These are phyloP conservation scores for Aspergillus spinulosporus DNA, from an alignment of 2,329 filamentous ascomycete genomes.

Conservation along the genomic window DNA sequence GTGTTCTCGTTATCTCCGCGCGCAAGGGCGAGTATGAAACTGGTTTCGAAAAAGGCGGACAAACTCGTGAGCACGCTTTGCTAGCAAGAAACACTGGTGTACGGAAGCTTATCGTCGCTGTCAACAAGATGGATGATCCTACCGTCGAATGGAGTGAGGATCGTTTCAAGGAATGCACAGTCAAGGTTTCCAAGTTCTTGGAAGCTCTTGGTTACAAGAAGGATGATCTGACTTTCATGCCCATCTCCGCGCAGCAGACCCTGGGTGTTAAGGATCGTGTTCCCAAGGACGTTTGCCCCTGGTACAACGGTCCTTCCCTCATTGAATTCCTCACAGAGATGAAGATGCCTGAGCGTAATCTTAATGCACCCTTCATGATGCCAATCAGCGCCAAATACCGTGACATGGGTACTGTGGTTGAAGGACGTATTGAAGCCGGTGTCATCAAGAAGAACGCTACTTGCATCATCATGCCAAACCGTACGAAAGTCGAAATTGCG, in stretches of 20 bases:
- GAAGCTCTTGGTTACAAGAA: slow-evolving; percentile 96
- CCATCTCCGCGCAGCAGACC: slow-evolving; percentile 84
- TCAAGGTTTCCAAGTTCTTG: slow-evolving; percentile 82
- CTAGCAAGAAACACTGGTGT: slow-evolving; percentile 98
- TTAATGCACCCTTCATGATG: slow-evolving; percentile 99
- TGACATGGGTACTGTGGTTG: slow-evolving; percentile 95
- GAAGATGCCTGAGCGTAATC: slow-evolving; percentile 88
- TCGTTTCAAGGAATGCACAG: slow-evolving; percentile 88
- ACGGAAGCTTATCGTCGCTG: slow-evolving; percentile 89
- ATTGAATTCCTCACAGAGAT: slow-evolving; percentile 95
- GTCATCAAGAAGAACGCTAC: slow-evolving; percentile 86
- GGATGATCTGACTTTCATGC: slow-evolving; percentile 92
- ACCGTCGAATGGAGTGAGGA: slow-evolving; percentile 96
- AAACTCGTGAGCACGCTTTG: slow-evolving; percentile 96
- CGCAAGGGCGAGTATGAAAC: slow-evolving; percentile 99
- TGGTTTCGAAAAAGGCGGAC: slow-evolving; percentile 93
- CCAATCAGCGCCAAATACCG: slow-evolving; percentile 93
- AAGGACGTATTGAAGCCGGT: slow-evolving; percentile 95
- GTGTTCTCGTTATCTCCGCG: slow-evolving; percentile 92
- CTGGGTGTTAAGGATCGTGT: slow-evolving; percentile 87
- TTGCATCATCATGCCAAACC: slow-evolving; percentile 95
- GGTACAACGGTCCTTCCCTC: slow-evolving; percentile 86
- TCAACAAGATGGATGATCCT: slow-evolving; percentile 99
- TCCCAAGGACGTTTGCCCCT: slow-evolving; percentile 71
- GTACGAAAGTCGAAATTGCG: slow-evolving; percentile 73